Base-by-base conservation (phyloP, 2,329 filamentous ascomycete species). In the Aspergillus transmontanensis region DNA sequence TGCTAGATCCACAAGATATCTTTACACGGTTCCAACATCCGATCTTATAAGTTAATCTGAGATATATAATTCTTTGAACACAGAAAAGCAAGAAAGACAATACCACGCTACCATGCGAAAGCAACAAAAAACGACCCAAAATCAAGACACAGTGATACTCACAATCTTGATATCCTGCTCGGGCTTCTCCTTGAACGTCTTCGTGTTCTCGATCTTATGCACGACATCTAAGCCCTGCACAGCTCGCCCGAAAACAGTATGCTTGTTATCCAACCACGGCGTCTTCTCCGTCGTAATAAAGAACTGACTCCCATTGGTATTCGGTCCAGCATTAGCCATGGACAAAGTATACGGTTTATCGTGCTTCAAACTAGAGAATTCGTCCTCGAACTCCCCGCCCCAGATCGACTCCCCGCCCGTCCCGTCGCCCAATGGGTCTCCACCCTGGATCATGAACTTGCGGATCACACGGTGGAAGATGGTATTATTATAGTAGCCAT, bases 201-300 rank as follows among this genome's bases (percentile, higher is more conserved):
- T 91, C 19, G 87, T 85, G 76, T 96, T 97, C 80, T 99, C 95
- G 75, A 99, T 99, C 82, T 90, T 92, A 78, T 98, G 93, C 64
- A 99, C 89, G 23, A 99, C 93, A 77, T 99, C 95, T 75, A 98
- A 82, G 0, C 95, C 95, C 75, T 94, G 90, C 43, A 94, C 90
- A 0, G 93, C 94, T 46, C 95, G 85, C 0, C 95, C 95, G 75
- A 99, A 99, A 59, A 99, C 92, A 0, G 94, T 98, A 77, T 99
- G 95, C 78, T 97, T 97, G 67, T 91, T 90, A 76, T 99, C 95
- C 58, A 99, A 80, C 95, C 95, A 99, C 6, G 93, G 90, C 82
- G 95, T 93, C 81, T 96, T 96, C 79, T 97, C 96, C 0, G 94
- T 97, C 0, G 95, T 99, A 69, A 99, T 97, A 73, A 99, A 99